A percentile compares a stretch with the other conserved stretches of the same genome.
phyloP scores from a whole-genome alignment of 2,329 filamentous ascomycete species.

The Monilinia laxa region DNA sequence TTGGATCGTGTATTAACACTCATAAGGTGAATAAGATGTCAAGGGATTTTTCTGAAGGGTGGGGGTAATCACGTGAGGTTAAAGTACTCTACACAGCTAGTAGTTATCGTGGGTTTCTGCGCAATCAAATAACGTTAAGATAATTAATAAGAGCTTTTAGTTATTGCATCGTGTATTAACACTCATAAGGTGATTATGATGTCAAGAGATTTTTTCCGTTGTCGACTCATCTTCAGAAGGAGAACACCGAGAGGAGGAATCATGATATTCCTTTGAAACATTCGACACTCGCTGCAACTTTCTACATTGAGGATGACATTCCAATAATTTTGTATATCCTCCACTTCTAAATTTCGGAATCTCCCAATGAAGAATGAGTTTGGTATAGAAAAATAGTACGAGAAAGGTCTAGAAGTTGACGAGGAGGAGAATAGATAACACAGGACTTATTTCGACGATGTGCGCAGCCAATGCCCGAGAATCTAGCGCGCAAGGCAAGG shows the following conservation, averaged over 20 bases:
- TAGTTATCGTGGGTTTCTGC: background rate
- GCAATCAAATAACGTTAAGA: background rate
- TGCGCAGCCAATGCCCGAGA: too few relatives aligned
- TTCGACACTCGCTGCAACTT: background rate
- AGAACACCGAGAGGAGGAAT: background rate
- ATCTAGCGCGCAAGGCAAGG: background rate
- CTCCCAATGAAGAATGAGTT: background rate
- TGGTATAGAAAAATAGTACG: background rate
- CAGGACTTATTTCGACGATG: too few relatives aligned
- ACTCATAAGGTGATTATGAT: background rate
- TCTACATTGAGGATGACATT: background rate
- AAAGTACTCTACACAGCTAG: background rate
- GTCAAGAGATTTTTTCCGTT: background rate
- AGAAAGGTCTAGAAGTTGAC: background rate
- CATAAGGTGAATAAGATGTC: background rate
- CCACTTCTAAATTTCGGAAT: background rate
- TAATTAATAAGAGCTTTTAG: background rate
- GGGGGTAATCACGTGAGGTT: constrained; percentile 4
- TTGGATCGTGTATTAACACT: background rate
- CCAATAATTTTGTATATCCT: background rate
- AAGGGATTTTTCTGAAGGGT: background rate
- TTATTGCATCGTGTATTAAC: background rate
- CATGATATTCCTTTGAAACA: background rate
- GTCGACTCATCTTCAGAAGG: background rate
- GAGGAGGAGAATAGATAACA: background rate